phyloP scores from a whole-genome alignment of 192 early-diverging fungal genomes.

The Endogone sp. region DNA sequence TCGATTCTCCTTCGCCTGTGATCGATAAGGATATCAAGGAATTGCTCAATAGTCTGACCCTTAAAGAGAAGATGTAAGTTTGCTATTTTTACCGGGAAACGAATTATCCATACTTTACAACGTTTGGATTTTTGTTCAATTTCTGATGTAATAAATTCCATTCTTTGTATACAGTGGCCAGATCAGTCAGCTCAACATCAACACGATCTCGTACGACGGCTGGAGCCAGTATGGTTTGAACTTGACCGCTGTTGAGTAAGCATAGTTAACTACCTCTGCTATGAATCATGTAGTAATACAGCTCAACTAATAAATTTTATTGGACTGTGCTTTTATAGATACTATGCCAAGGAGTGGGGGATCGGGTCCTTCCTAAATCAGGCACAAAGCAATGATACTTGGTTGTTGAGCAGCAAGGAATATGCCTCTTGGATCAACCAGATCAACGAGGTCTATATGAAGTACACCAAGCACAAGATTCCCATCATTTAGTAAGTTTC shows the following conservation, averaged over 20 bases:
- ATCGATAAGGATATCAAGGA: not conserved
- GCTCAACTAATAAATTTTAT: not conserved
- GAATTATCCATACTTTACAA: too few relatives aligned
- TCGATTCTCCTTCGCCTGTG: conserved; percentile 2
- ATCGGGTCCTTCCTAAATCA: conserved; percentile 26
- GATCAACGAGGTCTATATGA: conserved; percentile 19
- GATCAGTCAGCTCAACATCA: conserved; percentile 65
- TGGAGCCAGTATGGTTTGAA: conserved; percentile 37
- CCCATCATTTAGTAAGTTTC: conserved; percentile 15
- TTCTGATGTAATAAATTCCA: not conserved
- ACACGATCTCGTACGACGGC: conserved; percentile 44
- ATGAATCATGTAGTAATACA: too few relatives aligned
- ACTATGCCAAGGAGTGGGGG: not conserved
- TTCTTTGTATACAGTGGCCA: conserved; percentile 35
- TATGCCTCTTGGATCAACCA: conserved; percentile 34
- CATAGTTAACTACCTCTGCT: too few relatives aligned
- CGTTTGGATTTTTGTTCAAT: too few relatives aligned
- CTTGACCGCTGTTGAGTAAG: conserved; percentile 38
- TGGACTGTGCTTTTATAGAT: not conserved
- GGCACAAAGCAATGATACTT: conserved; percentile 2
- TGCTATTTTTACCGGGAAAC: conserved; percentile 10
- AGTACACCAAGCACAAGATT: not conserved
- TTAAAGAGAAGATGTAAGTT: conserved; percentile 33
- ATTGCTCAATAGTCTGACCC: conserved; percentile 16
- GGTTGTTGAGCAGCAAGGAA: conserved; percentile 19